Evolutionary conservation across 495 filamentous ascomycete species (phyloP), one percentile per base, ranked within the genome.

Genomic region (Daldinia bambusicola): DNA sequence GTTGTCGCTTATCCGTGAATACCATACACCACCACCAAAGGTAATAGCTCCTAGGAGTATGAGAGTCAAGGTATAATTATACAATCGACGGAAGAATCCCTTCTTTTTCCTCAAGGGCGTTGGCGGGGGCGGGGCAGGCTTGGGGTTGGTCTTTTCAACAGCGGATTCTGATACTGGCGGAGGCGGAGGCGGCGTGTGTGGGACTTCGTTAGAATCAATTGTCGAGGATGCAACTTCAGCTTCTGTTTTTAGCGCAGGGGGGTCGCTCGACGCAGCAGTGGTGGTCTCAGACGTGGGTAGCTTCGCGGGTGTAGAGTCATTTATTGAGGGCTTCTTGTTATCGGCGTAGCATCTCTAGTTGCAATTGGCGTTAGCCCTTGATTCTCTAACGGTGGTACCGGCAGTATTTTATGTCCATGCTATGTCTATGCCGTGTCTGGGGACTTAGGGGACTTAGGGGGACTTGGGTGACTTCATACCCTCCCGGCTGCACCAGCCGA

Each of bases 1-100:
- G 79, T 95, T 97, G 82, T 99, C 95, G 69, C 90, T 95, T 80
- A 94, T 89, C 66, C 97, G 86, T 22, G 95, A 95, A 76, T 96
- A 92, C 82, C 92, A 97, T 55, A 97, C 88, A 53, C 94, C 93
- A 65, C 93, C 93, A 63, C 88, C 94, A 67, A 97, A 99, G 34
- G 89, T 89, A 14, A 96, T 75, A 6, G 86, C 89, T 41, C 90
- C 86, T 8, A 97, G 85, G 36, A 97, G 77, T 53, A 93, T 81
- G 56, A 97, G 74, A 51, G 89, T 89, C 48, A 92, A 75, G 37
- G 97, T 76, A 78, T 92, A 92, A 66, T 85, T 88, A 71, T 80
- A 79, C 63, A 84, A 75, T 64, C 89, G 86, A 65, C 92, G 87
- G 82, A 97, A 90, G 71, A 91, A 89, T 38, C 93, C 87, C 75